These are phyloP conservation scores for Fragilaria radians DNA, from an alignment of 108 stramenopile species.

Conservation along the genomic window DNA sequence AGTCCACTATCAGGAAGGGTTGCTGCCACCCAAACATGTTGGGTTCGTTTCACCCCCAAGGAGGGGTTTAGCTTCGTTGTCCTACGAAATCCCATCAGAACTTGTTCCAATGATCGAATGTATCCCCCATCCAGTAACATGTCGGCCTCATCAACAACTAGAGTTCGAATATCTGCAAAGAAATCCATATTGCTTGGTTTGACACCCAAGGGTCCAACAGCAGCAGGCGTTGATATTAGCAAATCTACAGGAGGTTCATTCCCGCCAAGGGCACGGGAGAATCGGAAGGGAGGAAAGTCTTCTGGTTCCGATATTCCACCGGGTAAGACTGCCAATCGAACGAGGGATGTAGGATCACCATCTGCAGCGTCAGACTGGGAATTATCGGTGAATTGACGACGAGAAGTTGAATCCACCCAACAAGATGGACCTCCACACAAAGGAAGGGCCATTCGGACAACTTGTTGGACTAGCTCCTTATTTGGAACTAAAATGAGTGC, in stretches of 20 bases:
- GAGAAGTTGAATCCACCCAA: slow-evolving; percentile 5
- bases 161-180: slow-evolving; percentile 75
- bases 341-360: slow-evolving; percentile 37
- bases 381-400: slow-evolving; percentile 1
- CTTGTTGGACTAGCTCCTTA: slow-evolving; percentile 86
- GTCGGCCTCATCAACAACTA: slow-evolving; percentile 95
- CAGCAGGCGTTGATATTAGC: slow-evolving; percentile 91
- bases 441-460: slow-evolving; percentile 69
- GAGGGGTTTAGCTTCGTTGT: slow-evolving; percentile 49
- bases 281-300: slow-evolving; percentile 78
- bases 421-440: slow-evolving; percentile 51
- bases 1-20: slow-evolving; percentile 92
- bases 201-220: slow-evolving; percentile 81
- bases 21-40: slow-evolving; percentile 89
- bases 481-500: slow-evolving; percentile 84
- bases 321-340: slow-evolving; percentile 76
- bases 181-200: slow-evolving; percentile 84
- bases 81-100: slow-evolving; percentile 86
- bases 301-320: slow-evolving; percentile 62
- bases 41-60: slow-evolving; percentile 39
- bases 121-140: slow-evolving; percentile 97
- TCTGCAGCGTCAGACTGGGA: slow-evolving; percentile 12
- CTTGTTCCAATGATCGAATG: slow-evolving; percentile 76
- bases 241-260: slow-evolving; percentile 76
- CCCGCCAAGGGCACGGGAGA: slow-evolving; percentile 31